Percentiles rank a stretch among this genome's conserved stretches.
Conservation (phyloP, 2,329 filamentous ascomycete species). For the Pyrenophora tritici-repentis region DNA sequence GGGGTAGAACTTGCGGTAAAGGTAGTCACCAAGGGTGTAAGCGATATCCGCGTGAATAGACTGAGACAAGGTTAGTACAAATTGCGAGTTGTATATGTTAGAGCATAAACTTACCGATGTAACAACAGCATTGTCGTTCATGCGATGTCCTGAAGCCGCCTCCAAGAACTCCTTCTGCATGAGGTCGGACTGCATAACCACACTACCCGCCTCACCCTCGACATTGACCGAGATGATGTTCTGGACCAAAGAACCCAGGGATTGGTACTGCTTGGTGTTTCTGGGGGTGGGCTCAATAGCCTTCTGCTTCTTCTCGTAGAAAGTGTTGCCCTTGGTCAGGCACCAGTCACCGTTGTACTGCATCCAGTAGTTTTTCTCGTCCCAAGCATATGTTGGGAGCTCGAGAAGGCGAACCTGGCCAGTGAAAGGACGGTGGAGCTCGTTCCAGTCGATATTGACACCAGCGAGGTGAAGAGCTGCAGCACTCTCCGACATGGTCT, state of each 20-base stretch:
- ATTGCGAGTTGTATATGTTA: constrained; percentile 38
- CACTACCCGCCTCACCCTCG: neutral
- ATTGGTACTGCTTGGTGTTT: constrained; percentile 4
- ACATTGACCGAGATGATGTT: constrained; percentile 1
- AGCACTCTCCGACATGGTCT: constrained; percentile 38
- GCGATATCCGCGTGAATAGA: constrained; percentile 43
- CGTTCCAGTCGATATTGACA: constrained; percentile 64
- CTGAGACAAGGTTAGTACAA: neutral
- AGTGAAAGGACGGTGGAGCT: constrained; percentile 61
- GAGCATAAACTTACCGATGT: constrained; percentile 13
- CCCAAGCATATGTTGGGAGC: constrained; percentile 53
- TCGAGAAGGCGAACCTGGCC: constrained; percentile 54
- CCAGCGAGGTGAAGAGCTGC: constrained; percentile 60
- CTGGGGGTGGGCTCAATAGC: neutral
- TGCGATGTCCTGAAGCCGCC: constrained; percentile 48
- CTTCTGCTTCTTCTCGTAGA: constrained; percentile 7
- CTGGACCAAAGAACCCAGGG: neutral
- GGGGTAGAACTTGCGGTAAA: constrained; percentile 19
- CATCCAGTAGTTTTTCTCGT: constrained; percentile 48
- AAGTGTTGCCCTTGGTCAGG: constrained; percentile 29
- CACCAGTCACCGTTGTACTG: constrained; percentile 42
- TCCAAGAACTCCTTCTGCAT: constrained; percentile 13
- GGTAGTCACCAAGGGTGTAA: constrained; percentile 28
- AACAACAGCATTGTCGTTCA: constrained; percentile 15
- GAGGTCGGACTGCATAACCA: constrained; percentile 16